A percentile compares a stretch with the other conserved stretches of the same genome.
Conservation (phyloP, 2,329 filamentous ascomycete species). For the Venturia aucupariae region DNA sequence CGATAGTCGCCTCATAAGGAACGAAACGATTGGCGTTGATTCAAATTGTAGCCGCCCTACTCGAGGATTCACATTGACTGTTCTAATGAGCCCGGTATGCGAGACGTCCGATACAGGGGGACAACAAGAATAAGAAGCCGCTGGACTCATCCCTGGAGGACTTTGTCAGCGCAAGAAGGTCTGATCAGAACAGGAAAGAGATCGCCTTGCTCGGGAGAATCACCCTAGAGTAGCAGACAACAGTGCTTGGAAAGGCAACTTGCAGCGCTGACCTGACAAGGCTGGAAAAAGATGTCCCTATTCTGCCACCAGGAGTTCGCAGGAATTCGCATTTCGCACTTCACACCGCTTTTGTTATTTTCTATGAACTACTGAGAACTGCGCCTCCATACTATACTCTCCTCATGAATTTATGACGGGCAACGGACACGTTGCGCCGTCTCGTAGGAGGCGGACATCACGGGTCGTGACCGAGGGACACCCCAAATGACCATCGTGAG, state of each 20-base stretch:
- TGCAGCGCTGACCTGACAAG: background rate
- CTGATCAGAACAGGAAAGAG: background rate
- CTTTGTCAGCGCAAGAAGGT: background rate
- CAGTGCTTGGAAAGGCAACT: background rate
- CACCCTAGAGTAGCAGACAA: background rate
- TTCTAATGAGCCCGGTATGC: background rate
- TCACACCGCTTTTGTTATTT: background rate
- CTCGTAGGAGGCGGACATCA: background rate
- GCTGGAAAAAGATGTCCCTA: background rate
- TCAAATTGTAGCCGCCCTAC: background rate
- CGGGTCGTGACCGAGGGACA: background rate
- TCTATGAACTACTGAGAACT: background rate
- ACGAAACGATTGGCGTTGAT: background rate
- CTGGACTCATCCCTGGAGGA: background rate
- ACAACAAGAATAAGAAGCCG: background rate
- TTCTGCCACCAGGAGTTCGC: background rate
- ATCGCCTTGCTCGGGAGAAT: background rate
- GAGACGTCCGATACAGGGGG: background rate
- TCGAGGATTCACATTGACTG: background rate
- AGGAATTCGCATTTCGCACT: background rate
- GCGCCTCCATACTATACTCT: background rate
- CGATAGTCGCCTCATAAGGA: background rate
- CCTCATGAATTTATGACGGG: no score
- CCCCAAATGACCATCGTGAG: background rate
- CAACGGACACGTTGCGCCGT: background rate